A percentile compares a stretch with the other conserved stretches of the same genome.
Evolutionary conservation across 352 stramenopile species (phyloP).

Genomic region (Phytophthora hibernalis): DNA sequence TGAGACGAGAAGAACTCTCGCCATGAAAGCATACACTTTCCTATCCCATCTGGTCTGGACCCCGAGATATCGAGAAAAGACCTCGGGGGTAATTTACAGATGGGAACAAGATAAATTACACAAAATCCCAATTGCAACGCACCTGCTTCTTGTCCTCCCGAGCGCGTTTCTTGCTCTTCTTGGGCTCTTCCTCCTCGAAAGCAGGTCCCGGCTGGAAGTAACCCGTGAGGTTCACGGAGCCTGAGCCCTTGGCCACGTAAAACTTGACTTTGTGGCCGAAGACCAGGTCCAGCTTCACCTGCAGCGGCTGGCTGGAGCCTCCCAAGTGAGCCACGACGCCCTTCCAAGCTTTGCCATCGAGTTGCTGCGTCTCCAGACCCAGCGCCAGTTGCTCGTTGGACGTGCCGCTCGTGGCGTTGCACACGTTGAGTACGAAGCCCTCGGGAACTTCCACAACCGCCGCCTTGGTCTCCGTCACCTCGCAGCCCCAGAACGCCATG

Average conservation of each 20-base stretch:
- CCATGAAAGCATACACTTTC: slow-evolving; percentile 70
- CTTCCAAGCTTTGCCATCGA: slow-evolving; percentile 72
- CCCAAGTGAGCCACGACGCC: slow-evolving; percentile 64
- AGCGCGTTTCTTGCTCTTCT: slow-evolving; percentile 78
- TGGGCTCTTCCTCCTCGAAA: slow-evolving; percentile 34
- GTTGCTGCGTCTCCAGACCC: slow-evolving; percentile 69
- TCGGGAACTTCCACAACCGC: slow-evolving; percentile 57
- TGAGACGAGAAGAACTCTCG: slow-evolving; percentile 84
- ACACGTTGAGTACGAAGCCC: slow-evolving; percentile 71
- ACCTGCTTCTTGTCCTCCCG: slow-evolving; percentile 66
- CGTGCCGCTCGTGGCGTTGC: slow-evolving; percentile 50
- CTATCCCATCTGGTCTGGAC: slow-evolving; percentile 91
- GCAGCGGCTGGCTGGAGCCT: slow-evolving; percentile 52
- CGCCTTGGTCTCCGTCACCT: slow-evolving; percentile 67
- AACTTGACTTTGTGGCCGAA: slow-evolving; percentile 83
- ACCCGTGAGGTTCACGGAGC: slow-evolving; percentile 75
- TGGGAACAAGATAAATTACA: slow-evolving; percentile 38
- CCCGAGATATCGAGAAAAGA: slow-evolving; percentile 57
- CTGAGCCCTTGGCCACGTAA: slow-evolving; percentile 65
- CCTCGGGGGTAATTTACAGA: slow-evolving; percentile 73
- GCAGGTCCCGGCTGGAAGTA: slow-evolving; percentile 84
- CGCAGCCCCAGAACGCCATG: slow-evolving; percentile 63
- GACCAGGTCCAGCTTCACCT: slow-evolving; percentile 86
- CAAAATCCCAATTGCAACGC: slow-evolving; percentile 38
- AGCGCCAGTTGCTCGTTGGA: slow-evolving; percentile 46